Base-by-base conservation (phyloP, 768 basidiomycete genomes). In the Mrakia frigida region DNA sequence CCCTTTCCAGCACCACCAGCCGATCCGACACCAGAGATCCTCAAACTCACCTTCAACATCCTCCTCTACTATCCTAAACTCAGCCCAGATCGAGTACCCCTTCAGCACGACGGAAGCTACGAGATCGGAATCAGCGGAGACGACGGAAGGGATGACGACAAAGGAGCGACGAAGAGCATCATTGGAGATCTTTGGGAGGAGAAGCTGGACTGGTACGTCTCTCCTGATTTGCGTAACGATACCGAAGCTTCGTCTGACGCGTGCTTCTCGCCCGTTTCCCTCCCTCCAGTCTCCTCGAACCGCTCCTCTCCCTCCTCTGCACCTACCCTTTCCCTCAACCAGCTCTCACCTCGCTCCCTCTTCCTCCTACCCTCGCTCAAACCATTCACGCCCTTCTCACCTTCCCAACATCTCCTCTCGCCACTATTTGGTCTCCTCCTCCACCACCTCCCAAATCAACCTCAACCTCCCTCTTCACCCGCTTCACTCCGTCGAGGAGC, bases 31-130 rank as follows among this genome's bases (percentile, higher is more conserved):
- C 87, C 88, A 5, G 94, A 98, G 82, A 81, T 94, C 35, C 86
- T 98, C 74, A 98, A 98, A 81, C 86, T 94, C 67, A 85, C 88
- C 3, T 94, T 92, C 83, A 94, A 96, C 82, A 82, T 96, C 41
- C 85, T 93, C 70, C 82, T 89, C 59, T 90, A 91, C 81, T 94
- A 92, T 83, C 92, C 92, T 6, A 92, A 79, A 28, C 79, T 82
- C 65, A 68, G 65, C 39, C 37, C 65, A 25, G 13, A 39, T 39
- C 65, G 65, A 6, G 65, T 68, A 10, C 39, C 65, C 11, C 65
- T 68, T 16, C 65, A 39, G 6, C 65, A 35, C 14, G 65, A 68
- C 37, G 65, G 65, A 6, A 68, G 25, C 37, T 68, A 68, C 65
- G 37, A 68, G 65, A 68, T 13, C 65, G 60, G 65, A 0, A 31